Conservation (phyloP, 2,329 filamentous ascomycete species). For the Colletotrichum cuscutae region DNA sequence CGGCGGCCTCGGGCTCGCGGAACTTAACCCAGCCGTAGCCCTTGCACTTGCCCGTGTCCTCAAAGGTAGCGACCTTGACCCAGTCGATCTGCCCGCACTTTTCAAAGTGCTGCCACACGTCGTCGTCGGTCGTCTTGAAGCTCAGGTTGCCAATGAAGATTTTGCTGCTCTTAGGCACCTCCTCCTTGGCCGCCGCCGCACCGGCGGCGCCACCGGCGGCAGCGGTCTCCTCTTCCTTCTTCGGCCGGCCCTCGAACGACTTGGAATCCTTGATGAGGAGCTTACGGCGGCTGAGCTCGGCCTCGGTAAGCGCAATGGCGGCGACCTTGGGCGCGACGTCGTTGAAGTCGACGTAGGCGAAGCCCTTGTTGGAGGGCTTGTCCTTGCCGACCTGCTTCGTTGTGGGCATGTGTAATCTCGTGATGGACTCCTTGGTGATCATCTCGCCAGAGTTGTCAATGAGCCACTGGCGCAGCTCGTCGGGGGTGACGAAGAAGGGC, state of each 20-base stretch:
- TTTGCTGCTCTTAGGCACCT: conserved; percentile 73
- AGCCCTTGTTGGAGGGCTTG: conserved; percentile 81
- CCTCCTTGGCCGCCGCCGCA: conserved; percentile 41
- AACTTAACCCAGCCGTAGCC: conserved; percentile 97
- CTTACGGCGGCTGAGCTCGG: conserved; percentile 78
- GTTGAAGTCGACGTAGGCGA: conserved; percentile 94
- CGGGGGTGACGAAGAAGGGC: conserved; percentile 81
- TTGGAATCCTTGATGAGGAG: conserved; percentile 94
- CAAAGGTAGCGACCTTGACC: conserved; percentile 92
- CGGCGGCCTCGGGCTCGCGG: conserved; percentile 78
- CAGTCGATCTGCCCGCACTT: conserved; percentile 86
- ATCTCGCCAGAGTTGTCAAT: conserved; percentile 74
- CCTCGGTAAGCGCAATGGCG: conserved; percentile 90
- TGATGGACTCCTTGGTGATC: conserved; percentile 78
- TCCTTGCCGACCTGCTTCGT: conserved; percentile 60
- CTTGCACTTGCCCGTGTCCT: conserved; percentile 97
- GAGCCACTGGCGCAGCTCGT: conserved; percentile 84
- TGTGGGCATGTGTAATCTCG: conserved; percentile 82
- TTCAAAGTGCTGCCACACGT: conserved; percentile 81
- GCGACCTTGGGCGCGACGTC: conserved; percentile 75
- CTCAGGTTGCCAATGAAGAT: conserved; percentile 93
- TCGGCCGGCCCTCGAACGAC: conserved; percentile 89
- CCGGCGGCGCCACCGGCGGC: conserved; percentile 40
- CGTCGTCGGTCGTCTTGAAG: conserved; percentile 84
- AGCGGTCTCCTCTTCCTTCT: conserved; percentile 62